These are phyloP conservation scores for Yamadazyma kanchanaburiensis DNA, from an alignment of 1,139 yeast species.

Conservation along the genomic window DNA sequence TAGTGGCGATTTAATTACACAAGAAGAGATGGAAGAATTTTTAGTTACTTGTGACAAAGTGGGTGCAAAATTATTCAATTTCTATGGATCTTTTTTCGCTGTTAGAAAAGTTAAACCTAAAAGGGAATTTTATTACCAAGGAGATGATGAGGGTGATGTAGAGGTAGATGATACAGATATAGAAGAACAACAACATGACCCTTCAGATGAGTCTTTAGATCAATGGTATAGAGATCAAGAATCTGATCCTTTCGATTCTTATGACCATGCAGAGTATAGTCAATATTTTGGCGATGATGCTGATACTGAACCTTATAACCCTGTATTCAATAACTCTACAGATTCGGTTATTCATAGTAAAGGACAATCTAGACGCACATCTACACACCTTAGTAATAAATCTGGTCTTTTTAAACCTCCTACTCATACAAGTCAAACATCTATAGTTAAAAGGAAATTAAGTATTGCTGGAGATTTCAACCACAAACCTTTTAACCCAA, in stretches of 20 bases:
- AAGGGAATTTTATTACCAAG: too few species aligned
- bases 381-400: background rate
- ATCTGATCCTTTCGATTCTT: background rate
- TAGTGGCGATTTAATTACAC: constrained; percentile 59
- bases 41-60: constrained; percentile 38
- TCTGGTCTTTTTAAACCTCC: constrained; percentile 1
- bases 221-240: background rate
- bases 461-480: constrained; percentile 2
- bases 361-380: background rate
- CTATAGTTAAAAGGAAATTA: constrained; percentile 6
- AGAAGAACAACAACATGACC: background rate
- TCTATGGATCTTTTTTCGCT: constrained; percentile 13
- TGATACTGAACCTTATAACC: background rate
- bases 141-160: too few species aligned
- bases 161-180: background rate
- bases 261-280: background rate
- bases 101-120: constrained; percentile 7
- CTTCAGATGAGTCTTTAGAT: background rate
- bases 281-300: background rate
- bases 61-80: constrained; percentile 7
- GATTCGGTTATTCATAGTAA: background rate
- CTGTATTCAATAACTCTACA: background rate
- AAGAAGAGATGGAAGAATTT: constrained; percentile 59
- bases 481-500: background rate
- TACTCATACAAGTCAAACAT: constrained; percentile 5